Conservation (phyloP, 202 grass and related monocot genomes). For the Setaria italica region DNA sequence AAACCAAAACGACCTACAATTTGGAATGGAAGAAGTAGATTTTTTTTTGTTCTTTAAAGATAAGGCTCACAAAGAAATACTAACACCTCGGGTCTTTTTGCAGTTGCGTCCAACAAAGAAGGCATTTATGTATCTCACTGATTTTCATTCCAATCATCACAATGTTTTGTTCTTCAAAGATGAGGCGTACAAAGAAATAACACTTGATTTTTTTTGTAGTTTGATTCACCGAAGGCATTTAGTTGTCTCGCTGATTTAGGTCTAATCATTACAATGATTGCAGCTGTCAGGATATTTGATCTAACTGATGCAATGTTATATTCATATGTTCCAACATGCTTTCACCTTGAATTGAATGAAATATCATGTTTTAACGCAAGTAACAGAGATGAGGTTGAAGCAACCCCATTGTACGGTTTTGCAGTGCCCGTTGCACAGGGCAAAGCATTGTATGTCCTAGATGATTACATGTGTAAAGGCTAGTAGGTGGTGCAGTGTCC, state of each 20-base stretch:
- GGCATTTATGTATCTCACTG: background rate
- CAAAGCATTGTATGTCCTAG: too few species aligned
- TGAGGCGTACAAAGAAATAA: background rate
- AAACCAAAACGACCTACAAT: too few species aligned
- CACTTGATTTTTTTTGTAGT: background rate
- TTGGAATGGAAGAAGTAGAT: background rate
- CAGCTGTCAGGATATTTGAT: too few species aligned
- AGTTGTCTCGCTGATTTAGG: background rate
- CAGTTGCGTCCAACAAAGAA: background rate
- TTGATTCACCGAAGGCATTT: background rate
- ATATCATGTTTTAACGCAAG: too few species aligned
- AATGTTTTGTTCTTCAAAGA: background rate
- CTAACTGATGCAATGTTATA: too few species aligned
- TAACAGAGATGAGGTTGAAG: too few species aligned
- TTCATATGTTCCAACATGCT: too few species aligned
- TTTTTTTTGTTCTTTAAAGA: background rate
- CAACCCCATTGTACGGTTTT: too few species aligned
- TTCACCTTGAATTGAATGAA: too few species aligned
- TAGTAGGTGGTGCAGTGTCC: too few species aligned
- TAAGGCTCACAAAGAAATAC: background rate
- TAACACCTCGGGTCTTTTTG: background rate
- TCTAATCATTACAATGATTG: background rate
- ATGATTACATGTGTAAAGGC: too few species aligned
- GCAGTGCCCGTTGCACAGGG: too few species aligned
- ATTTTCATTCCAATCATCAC: background rate